phyloP scores from a whole-genome alignment of 768 basidiomycete genomes.

The Rhizopogon roseolus region DNA sequence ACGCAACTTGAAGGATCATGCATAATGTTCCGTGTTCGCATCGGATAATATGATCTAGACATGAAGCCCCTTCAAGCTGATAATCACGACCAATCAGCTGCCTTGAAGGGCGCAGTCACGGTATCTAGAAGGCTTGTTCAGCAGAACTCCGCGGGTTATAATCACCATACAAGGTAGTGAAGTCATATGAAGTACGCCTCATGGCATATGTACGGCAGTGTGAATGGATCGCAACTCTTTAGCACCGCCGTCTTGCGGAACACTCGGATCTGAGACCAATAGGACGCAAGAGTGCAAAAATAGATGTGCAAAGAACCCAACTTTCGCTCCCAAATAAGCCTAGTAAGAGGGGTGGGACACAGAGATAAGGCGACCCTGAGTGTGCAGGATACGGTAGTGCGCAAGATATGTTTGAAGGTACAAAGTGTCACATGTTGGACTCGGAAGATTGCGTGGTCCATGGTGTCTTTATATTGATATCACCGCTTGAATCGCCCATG shows the following conservation, averaged over 20 bases:
- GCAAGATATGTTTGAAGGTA: too few species aligned
- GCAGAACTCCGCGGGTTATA: neutral
- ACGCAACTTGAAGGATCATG: neutral
- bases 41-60: neutral
- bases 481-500: slow-evolving; percentile 1
- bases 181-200: neutral
- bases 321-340: neutral
- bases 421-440: too few species aligned
- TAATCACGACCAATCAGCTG: neutral
- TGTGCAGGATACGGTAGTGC: neutral
- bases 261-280: too few species aligned
- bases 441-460: too few species aligned
- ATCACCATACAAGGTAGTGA: neutral
- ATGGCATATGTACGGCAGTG: neutral
- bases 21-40: neutral
- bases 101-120: neutral
- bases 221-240: too few species aligned
- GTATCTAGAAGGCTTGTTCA: neutral
- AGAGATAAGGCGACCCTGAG: neutral
- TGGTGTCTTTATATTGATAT: slow-evolving; percentile 1
- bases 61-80: neutral
- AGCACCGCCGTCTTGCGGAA: neutral
- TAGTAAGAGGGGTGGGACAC: neutral
- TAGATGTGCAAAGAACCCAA: neutral
- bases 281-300: neutral